phyloP scores from a whole-genome alignment of 257 asterid genomes.

The Solanum lycopersicoides region DNA sequence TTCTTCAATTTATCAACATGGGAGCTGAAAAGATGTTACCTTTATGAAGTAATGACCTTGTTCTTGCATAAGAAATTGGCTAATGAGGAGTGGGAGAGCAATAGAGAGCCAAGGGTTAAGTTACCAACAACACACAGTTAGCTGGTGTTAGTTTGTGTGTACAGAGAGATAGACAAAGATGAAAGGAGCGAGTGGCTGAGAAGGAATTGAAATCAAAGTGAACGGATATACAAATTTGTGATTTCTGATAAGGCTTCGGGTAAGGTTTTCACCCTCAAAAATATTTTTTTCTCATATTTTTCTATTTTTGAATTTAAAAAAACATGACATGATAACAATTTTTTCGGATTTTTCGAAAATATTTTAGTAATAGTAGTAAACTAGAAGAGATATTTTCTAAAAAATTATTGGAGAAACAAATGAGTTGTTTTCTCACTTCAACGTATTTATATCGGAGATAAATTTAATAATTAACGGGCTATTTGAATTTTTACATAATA shows the following conservation, averaged over 20 bases:
- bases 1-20: neutral
- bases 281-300: neutral
- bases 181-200: constrained; percentile 3
- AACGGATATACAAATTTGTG: neutral
- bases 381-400: neutral
- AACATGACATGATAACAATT: neutral
- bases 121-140: neutral
- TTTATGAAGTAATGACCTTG: neutral
- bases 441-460: neutral
- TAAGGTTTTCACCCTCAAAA: neutral
- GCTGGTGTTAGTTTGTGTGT: neutral
- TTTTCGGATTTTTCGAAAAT: neutral
- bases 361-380: neutral
- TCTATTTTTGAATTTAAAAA: neutral
- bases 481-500: fast-evolving
- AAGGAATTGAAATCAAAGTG: constrained; percentile 3
- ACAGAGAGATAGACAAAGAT: neutral
- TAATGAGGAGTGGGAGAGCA: neutral
- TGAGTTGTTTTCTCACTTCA: neutral
- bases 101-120: neutral
- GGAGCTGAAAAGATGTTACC: constrained; percentile 11
- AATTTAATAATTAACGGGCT: too few relatives aligned
- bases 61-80: neutral
- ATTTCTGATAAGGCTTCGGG: constrained; percentile 6
- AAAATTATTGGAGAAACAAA: neutral